Conservation (phyloP, 352 stramenopile genomes). For the Nothophytophthora sp. region DNA sequence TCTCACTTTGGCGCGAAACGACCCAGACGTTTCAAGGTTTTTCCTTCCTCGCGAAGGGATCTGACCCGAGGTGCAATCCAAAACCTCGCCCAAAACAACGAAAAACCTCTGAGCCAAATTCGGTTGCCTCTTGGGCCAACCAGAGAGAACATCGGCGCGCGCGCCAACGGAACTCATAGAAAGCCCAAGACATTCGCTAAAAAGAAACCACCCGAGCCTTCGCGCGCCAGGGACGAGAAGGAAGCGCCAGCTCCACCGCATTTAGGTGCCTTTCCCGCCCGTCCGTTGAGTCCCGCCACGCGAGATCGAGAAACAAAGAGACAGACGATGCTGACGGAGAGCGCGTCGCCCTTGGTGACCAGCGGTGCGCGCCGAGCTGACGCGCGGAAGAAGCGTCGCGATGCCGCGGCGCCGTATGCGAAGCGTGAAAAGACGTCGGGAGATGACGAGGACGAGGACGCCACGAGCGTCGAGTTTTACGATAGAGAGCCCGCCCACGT, state of each 20-base stretch:
- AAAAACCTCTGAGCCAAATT: too few relatives aligned
- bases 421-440: conserved; percentile 10
- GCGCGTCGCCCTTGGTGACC: conserved; percentile 19
- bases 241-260: too few relatives aligned
- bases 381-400: conserved; percentile 34
- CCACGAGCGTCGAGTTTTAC: conserved; percentile 10
- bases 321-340: conserved; percentile 31
- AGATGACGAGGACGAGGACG: conserved; percentile 19
- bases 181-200: too few relatives aligned
- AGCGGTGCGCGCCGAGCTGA: conserved; percentile 20
- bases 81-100: too few relatives aligned
- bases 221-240: too few relatives aligned
- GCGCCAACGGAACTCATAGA: too few relatives aligned
- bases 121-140: too few relatives aligned
- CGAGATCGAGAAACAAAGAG: not conserved
- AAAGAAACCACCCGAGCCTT: too few relatives aligned
- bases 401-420: conserved; percentile 38
- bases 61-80: too few relatives aligned
- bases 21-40: not conserved
- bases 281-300: not conserved
- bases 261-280: too few relatives aligned
- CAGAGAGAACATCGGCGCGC: too few relatives aligned
- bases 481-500: conserved; percentile 1
- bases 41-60: too few relatives aligned
- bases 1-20: not conserved